These are phyloP conservation scores for Pyrenochaeta sp. DNA, from an alignment of 2,329 filamentous ascomycete species.

Conservation along the genomic window DNA sequence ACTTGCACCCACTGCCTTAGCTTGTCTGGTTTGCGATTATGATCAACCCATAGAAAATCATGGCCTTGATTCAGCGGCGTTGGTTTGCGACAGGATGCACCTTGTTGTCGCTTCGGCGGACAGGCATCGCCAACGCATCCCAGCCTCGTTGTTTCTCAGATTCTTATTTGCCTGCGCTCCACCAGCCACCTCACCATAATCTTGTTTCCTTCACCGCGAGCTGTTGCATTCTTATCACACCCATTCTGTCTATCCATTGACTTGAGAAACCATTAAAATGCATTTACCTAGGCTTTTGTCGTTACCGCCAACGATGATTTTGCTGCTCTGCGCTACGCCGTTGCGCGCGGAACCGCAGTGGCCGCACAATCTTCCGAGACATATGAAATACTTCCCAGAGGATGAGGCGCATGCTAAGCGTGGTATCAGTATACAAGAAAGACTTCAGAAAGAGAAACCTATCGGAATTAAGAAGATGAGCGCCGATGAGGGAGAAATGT, in stretches of 20 bases:
- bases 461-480: conserved; percentile 77
- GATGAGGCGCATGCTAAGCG: conserved; percentile 55
- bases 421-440: conserved; percentile 51
- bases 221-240: conserved; percentile 18
- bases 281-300: conserved; percentile 36
- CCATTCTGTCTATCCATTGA: background rate
- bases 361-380: conserved; percentile 57
- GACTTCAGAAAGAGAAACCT: conserved; percentile 56
- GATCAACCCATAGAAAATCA: too few relatives aligned
- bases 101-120: conserved; percentile 17
- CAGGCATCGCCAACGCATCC: conserved; percentile 42
- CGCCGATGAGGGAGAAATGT: conserved; percentile 75
- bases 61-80: background rate
- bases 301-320: conserved; percentile 40
- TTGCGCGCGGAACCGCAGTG: conserved; percentile 48
- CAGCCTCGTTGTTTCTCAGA: conserved; percentile 46
- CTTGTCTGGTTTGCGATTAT: too few relatives aligned
- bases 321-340: conserved; percentile 37
- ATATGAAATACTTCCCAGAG: conserved; percentile 59
- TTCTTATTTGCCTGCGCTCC: conserved; percentile 21
- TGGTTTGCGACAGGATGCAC: conserved; percentile 15
- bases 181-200: conserved; percentile 41
- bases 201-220: conserved; percentile 10
- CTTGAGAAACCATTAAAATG: conserved; percentile 23
- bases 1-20: too few relatives aligned